These are phyloP conservation scores for Ceratocystiopsis minuta DNA, from an alignment of 2,329 filamentous ascomycete species.

Conservation along the genomic window DNA sequence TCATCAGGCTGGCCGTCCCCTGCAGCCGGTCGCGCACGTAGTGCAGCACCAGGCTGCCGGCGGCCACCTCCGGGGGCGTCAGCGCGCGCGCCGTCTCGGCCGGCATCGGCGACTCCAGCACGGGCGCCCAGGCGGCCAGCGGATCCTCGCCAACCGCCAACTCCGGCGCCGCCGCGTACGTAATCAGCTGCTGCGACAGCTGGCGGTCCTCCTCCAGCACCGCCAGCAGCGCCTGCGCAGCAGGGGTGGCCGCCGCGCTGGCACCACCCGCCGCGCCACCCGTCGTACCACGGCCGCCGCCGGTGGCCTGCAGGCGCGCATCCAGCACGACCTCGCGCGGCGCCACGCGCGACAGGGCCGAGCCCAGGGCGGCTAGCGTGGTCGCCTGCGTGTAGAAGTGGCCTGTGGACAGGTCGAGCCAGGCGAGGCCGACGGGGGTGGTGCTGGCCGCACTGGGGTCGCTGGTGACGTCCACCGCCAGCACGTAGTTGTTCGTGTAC, in stretches of 20 bases:
- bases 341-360: slow-evolving; percentile 63
- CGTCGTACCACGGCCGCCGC: not conserved
- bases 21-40: slow-evolving; percentile 70
- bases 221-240: slow-evolving; percentile 37
- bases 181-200: slow-evolving; percentile 32
- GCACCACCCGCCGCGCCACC: not conserved
- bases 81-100: slow-evolving; percentile 36
- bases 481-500: slow-evolving; percentile 80
- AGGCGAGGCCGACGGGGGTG: slow-evolving; percentile 54
- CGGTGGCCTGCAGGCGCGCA: slow-evolving; percentile 29
- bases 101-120: slow-evolving; percentile 59
- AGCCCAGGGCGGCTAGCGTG: slow-evolving; percentile 53
- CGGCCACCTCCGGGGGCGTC: slow-evolving; percentile 48
- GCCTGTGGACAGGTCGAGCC: slow-evolving; percentile 89
- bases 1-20: slow-evolving; percentile 45
- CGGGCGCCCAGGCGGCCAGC: slow-evolving; percentile 49
- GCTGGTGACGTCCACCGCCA: slow-evolving; percentile 59
- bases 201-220: slow-evolving; percentile 51
- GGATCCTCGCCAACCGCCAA: slow-evolving; percentile 9
- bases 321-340: slow-evolving; percentile 75
- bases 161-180: slow-evolving; percentile 40
- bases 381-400: slow-evolving; percentile 77
- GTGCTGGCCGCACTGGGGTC: not conserved
- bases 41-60: slow-evolving; percentile 63
- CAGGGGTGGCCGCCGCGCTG: slow-evolving; percentile 26